A percentile compares a stretch with the other conserved stretches of the same genome.
Conservation (phyloP, 176 grass and related monocot genomes). For the Lolium rigidum region DNA sequence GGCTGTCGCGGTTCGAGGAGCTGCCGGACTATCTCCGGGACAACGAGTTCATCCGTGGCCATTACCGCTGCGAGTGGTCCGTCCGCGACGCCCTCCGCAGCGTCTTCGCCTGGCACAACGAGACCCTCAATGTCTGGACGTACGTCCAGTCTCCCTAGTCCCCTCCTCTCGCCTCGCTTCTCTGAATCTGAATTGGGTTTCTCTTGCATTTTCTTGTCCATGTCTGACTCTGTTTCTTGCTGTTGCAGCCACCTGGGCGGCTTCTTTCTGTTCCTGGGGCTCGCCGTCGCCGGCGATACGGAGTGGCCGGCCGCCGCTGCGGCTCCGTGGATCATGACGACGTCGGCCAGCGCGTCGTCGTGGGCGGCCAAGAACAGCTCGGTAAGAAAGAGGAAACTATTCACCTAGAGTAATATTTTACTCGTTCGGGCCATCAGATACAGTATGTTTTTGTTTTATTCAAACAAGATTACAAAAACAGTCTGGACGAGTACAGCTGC, state of each 20-base stretch:
- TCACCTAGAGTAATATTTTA: background rate
- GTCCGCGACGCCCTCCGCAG: conserved; percentile 84
- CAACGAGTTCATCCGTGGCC: conserved; percentile 82
- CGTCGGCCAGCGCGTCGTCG: conserved; percentile 53
- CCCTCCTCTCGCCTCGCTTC: too few species aligned
- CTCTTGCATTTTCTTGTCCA: too few species aligned
- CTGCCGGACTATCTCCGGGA: conserved; percentile 86
- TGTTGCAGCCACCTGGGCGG: conserved; percentile 82
- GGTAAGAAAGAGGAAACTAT: conserved; percentile 33
- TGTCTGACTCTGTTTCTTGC: background rate
- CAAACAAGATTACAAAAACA: background rate
- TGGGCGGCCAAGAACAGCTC: conserved; percentile 47
- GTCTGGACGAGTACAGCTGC: background rate
- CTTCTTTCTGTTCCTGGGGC: conserved; percentile 81
- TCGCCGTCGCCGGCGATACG: conserved; percentile 51
- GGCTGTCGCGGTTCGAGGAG: conserved; percentile 77
- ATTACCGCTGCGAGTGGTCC: conserved; percentile 93
- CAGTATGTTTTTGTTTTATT: background rate
- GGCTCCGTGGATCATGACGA: conserved; percentile 41
- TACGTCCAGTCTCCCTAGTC: background rate
- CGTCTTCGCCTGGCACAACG: conserved; percentile 97
- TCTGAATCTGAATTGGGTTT: too few species aligned
- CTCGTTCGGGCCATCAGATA: background rate
- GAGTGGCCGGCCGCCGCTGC: conserved; percentile 21
- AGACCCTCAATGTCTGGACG: conserved; percentile 99